Evolutionary conservation across 495 filamentous ascomycete species (phyloP), one percentile per base, ranked within the genome.

Genomic region (Talaromyces borbonicus): DNA sequence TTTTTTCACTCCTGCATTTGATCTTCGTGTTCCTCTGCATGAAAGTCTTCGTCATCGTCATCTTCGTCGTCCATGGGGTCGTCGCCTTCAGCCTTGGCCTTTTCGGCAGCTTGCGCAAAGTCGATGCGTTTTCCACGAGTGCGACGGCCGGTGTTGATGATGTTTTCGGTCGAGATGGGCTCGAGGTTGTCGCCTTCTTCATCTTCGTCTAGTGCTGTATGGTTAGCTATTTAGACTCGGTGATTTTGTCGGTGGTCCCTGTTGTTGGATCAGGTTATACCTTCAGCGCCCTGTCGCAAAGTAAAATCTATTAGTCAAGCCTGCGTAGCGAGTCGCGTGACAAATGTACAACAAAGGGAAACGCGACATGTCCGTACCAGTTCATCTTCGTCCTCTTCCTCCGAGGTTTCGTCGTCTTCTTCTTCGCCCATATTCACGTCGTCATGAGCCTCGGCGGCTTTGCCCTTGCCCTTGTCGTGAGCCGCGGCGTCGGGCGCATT

Each of bases 161-260:
- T 95, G 73, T 96, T 96, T 52, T 77, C 74, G 29, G 75, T 65
- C 59, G 93, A 87, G 61, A 97, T 93, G 62, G 88, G 89, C 61
- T 89, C 85, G 69, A 95, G 79, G 65, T 85, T 81, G 55, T 92
- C 87, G 8, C 81, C 77, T 40, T 85, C 85, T 9, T 85, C 84
- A 2, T 83, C 83, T 32, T 79, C 78, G 8, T 78, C 81, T n/a
- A n/a, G n/a, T n/a, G n/a, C n/a, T n/a, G n/a, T n/a, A n/a, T n/a
- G n/a, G n/a, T n/a, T n/a, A n/a, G n/a, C n/a, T n/a, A n/a, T n/a
- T n/a, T n/a, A n/a, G n/a, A n/a, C n/a, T n/a, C n/a, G n/a, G 26
- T 11, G 9, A 32, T 12, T 3, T 12, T 37, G 33, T 11, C 8
- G 2, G 31, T 9, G 5, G 4, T n/a, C 15, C 18, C 14, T 35